A percentile compares a stretch with the other conserved stretches of the same genome.
Evolutionary conservation across 225 moss, liverwort and hornwort genomes (phyloP).

Genomic region (Sphagnum contortum): DNA sequence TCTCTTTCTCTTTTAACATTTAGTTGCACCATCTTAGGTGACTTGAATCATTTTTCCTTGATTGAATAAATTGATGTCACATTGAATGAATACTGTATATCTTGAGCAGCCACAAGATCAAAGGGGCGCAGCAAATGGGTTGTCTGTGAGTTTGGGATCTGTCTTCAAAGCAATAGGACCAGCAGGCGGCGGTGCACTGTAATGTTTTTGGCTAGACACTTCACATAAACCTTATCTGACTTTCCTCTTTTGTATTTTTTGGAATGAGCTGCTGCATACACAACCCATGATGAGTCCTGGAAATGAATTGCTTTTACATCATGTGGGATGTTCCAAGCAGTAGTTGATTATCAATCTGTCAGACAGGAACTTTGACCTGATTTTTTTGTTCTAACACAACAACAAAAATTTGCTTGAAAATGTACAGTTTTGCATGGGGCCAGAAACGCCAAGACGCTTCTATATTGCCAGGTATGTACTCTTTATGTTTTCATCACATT

Average conservation of each 20-base stretch:
- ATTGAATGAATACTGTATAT: no score
- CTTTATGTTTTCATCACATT: not conserved
- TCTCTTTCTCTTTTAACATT: no score
- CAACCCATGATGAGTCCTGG: no score
- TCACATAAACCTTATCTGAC: not conserved
- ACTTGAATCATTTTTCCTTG: no score
- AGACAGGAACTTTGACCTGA: not conserved
- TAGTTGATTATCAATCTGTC: no score
- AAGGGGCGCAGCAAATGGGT: slow-evolving; percentile 14
- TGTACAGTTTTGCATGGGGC: slow-evolving; percentile 31
- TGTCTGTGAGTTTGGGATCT: slow-evolving; percentile 20
- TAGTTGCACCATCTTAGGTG: no score
- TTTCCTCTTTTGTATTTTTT: not conserved
- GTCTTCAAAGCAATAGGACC: slow-evolving; percentile 14
- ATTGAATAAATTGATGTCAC: no score
- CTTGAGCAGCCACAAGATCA: slow-evolving; percentile 8
- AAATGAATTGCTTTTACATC: no score
- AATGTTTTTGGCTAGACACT: not conserved
- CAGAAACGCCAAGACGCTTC: slow-evolving; percentile 13
- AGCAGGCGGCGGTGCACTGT: slow-evolving; percentile 21
- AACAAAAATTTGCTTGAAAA: not conserved
- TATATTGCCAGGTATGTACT: slow-evolving; percentile 12
- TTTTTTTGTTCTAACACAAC: not conserved
- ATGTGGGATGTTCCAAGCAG: no score
- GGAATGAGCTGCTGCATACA: not conserved